Percentiles rank a stretch among this genome's conserved stretches.
These are phyloP conservation scores for Aspergillus affinis DNA, from an alignment of 495 filamentous ascomycete genomes.

Conservation along the genomic window DNA sequence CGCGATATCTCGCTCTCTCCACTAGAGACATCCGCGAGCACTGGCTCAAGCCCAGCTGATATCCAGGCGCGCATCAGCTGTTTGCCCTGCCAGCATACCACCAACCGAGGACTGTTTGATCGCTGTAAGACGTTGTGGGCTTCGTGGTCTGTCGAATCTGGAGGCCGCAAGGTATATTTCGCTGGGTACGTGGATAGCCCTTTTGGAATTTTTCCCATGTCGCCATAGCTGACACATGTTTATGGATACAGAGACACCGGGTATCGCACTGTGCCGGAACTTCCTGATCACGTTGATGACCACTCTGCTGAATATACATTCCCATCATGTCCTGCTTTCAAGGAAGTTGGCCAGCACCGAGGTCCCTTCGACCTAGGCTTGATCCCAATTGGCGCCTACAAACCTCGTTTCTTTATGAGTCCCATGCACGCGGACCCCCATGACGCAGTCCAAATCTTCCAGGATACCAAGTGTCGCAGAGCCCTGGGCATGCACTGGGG, in stretches of 20 bases:
- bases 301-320: conserved; percentile 68
- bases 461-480: conserved; percentile 76
- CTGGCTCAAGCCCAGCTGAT: conserved; percentile 26
- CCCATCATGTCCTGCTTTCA: conserved; percentile 83
- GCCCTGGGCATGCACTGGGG: conserved; percentile 95
- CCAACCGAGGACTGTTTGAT: conserved; percentile 67
- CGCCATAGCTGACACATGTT: too few species aligned
- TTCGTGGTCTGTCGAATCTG: conserved; percentile 79
- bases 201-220: too few species aligned
- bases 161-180: conserved; percentile 49
- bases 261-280: conserved; percentile 76
- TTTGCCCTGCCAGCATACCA: conserved; percentile 84
- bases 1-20: conserved; percentile 65
- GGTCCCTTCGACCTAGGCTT: conserved; percentile 92
- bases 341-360: conserved; percentile 74
- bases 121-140: conserved; percentile 78
- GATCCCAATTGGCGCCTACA: conserved; percentile 93
- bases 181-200: conserved; percentile 34
- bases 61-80: conserved; percentile 79
- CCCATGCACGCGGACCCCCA: conserved; percentile 85
- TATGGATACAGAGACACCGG: conserved; percentile 59
- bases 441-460: conserved; percentile 88
- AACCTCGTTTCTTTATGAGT: conserved; percentile 72
- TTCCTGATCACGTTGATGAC: conserved; percentile 67
- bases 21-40: conserved; percentile 19